Percentiles rank a stretch among this genome's conserved stretches.
Evolutionary conservation across 192 early-diverging fungal genomes (phyloP).

Genomic region (Podila verticillata): DNA sequence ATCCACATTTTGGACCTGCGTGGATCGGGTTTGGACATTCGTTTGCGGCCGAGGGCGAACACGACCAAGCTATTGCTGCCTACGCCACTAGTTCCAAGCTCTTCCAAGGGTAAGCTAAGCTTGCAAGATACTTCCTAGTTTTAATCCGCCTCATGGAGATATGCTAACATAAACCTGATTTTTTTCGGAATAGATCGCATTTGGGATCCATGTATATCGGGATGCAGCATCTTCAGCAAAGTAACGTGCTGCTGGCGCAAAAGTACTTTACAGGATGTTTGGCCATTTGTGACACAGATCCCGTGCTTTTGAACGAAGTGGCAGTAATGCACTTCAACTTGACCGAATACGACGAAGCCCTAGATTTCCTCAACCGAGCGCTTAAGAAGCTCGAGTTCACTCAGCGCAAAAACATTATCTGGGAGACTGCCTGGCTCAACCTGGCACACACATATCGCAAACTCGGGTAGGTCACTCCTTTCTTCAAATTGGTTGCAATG

Average conservation of each 20-base stretch:
- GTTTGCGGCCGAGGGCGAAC: constrained; percentile 77
- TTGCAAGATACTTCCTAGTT: too few relatives aligned
- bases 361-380: constrained; percentile 63
- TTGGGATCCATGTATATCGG: constrained; percentile 78
- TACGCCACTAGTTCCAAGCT: constrained; percentile 72
- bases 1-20: constrained; percentile 69
- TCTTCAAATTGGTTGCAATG: background rate
- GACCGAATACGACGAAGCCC: constrained; percentile 61
- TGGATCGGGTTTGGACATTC: constrained; percentile 88
- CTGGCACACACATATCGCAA: constrained; percentile 73
- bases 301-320: constrained; percentile 77
- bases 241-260: constrained; percentile 65
- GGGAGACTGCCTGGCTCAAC: constrained; percentile 74
- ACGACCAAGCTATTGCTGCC: constrained; percentile 80
- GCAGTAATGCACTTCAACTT: constrained; percentile 64
- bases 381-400: constrained; percentile 57
- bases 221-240: constrained; percentile 74
- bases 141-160: background rate
- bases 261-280: constrained; percentile 66
- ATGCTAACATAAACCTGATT: background rate
- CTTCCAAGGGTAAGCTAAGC: constrained; percentile 67
- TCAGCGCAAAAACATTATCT: constrained; percentile 59
- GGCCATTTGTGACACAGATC: constrained; percentile 67
- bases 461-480: constrained; percentile 56
- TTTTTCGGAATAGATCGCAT: constrained; percentile 62